Evolutionary conservation across 768 basidiomycete genomes (phyloP).

Genomic region (Leccinum truebloodii): DNA sequence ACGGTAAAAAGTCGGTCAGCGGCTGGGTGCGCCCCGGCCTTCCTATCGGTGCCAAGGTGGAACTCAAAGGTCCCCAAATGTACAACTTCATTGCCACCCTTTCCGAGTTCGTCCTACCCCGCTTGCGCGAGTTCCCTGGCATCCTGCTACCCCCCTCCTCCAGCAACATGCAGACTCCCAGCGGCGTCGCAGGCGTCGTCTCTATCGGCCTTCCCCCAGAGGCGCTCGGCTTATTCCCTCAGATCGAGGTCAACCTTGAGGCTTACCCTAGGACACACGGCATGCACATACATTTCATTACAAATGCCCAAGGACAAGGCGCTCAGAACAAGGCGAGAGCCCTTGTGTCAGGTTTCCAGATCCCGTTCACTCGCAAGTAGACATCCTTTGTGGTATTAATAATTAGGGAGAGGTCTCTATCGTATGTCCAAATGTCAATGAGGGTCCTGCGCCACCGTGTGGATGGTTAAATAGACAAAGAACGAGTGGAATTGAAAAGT

Average conservation of each 20-base stretch:
- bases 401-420: conserved; percentile 28
- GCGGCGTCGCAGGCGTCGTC: conserved; percentile 83
- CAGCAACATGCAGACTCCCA: conserved; percentile 68
- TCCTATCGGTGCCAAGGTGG: conserved; percentile 88
- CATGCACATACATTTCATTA: conserved; percentile 94
- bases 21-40: conserved; percentile 85
- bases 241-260: conserved; percentile 93
- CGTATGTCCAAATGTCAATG: conserved; percentile 29
- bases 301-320: conserved; percentile 82
- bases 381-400: conserved; percentile 16
- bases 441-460: conserved; percentile 27
- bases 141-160: conserved; percentile 75
- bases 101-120: conserved; percentile 93
- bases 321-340: conserved; percentile 89
- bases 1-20: conserved; percentile 63
- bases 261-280: conserved; percentile 84
- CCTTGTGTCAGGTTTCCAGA: conserved; percentile 86
- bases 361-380: conserved; percentile 71
- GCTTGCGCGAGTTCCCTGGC: conserved; percentile 88
- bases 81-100: conserved; percentile 90
- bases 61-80: conserved; percentile 89
- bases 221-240: conserved; percentile 91
- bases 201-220: conserved; percentile 81
- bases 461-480: conserved; percentile 22
- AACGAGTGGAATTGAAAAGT: conserved; percentile 17